These are phyloP conservation scores for Auricularia heimuer DNA, from an alignment of 768 basidiomycete species.

Conservation along the genomic window DNA sequence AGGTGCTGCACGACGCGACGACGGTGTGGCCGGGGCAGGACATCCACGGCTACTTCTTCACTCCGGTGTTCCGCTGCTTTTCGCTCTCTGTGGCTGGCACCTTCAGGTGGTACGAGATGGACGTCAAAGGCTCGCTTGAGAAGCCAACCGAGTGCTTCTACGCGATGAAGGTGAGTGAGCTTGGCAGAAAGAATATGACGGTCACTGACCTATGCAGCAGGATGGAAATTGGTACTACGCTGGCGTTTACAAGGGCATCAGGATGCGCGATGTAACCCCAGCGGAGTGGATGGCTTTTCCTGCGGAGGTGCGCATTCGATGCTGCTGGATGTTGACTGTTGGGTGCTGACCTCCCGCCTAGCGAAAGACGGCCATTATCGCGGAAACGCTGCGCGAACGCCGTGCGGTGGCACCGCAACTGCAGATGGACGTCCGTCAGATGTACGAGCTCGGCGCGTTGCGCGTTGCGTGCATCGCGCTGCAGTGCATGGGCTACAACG, in stretches of 20 bases:
- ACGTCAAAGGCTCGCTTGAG: conserved; percentile 48
- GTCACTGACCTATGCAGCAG: conserved; percentile 27
- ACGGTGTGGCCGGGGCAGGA: conserved; percentile 77
- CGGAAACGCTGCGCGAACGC: conserved; percentile 58
- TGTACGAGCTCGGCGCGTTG: conserved; percentile 64
- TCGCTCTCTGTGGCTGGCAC: conserved; percentile 50
- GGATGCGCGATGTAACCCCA: conserved; percentile 50
- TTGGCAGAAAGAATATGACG: neutral
- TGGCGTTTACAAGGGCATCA: conserved; percentile 61
- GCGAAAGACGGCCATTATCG: conserved; percentile 58
- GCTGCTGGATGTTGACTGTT: conserved; percentile 1
- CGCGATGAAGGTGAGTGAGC: conserved; percentile 15
- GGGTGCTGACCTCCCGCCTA: conserved; percentile 19
- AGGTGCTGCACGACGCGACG: conserved; percentile 54
- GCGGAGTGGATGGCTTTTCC: conserved; percentile 64
- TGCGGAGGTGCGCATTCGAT: conserved; percentile 39
- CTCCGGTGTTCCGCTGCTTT: conserved; percentile 68
- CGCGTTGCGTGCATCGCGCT: conserved; percentile 64
- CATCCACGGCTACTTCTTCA: conserved; percentile 71
- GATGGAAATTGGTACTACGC: conserved; percentile 80
- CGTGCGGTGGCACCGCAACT: conserved; percentile 75
- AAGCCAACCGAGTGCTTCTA: conserved; percentile 78
- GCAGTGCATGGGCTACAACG: conserved; percentile 70
- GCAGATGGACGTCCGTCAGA: conserved; percentile 61
- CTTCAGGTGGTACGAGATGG: conserved; percentile 62